Percentiles rank a stretch among this genome's conserved stretches.
phyloP scores from a whole-genome alignment of 225 moss, liverwort and hornwort genomes.

The Asterella californica region DNA sequence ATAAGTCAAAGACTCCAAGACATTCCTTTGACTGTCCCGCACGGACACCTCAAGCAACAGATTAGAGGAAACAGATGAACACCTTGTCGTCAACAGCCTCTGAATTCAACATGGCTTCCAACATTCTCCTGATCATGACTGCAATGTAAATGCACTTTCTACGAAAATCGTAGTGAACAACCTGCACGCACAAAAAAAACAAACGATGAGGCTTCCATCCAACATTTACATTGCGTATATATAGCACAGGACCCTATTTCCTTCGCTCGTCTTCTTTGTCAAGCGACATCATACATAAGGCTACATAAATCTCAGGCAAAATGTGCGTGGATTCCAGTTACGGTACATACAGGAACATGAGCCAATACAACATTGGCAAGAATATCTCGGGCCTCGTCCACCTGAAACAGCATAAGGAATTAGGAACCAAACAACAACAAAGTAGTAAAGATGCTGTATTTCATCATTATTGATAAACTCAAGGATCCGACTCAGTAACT shows the following conservation, averaged over 20 bases:
- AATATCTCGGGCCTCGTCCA: conserved; percentile 96
- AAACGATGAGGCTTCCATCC: background rate
- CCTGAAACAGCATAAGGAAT: conserved; percentile 48
- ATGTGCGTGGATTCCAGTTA: background rate
- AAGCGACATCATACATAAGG: background rate
- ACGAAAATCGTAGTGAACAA: conserved; percentile 88
- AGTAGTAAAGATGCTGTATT: background rate
- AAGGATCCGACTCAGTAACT: background rate
- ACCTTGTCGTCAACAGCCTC: conserved; percentile 99
- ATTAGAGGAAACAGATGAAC: conserved; percentile 5
- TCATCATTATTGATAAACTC: background rate
- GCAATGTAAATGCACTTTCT: conserved; percentile 93
- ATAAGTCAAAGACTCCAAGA: background rate
- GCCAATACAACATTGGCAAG: conserved; percentile 92
- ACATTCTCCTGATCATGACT: conserved; percentile 96
- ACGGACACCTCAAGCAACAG: background rate
- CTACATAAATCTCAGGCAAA: background rate
- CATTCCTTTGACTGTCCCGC: background rate
- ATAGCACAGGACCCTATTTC: background rate
- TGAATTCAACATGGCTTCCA: conserved; percentile 96
- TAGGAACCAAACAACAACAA: background rate
- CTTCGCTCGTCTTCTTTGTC: background rate
- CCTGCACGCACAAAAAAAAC: conserved; percentile 44
- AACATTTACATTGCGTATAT: background rate
- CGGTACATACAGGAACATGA: conserved; percentile 81